Conservation (phyloP, 805 yeast genomes). For the Metschnikowia henanensis region DNA sequence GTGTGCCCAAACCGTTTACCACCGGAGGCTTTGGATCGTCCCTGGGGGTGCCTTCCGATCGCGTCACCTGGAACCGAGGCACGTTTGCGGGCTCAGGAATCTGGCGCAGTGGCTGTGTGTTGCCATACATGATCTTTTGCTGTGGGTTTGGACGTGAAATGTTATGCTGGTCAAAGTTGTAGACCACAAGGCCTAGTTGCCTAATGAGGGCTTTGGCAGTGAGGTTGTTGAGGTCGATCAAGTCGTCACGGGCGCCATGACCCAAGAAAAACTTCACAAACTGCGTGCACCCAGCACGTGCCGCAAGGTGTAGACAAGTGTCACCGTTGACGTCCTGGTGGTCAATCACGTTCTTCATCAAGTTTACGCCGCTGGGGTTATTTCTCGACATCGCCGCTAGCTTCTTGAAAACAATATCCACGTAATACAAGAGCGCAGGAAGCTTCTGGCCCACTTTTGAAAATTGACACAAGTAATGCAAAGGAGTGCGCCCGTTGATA, state of each 20-base stretch:
- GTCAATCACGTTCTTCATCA: constrained; percentile 62
- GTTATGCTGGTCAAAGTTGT: constrained; percentile 13
- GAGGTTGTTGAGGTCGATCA: constrained; percentile 43
- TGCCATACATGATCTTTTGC: no score
- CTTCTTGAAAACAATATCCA: constrained; percentile 73
- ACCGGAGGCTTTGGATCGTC: not conserved
- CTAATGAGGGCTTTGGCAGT: constrained; percentile 43
- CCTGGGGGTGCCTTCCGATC: not conserved
- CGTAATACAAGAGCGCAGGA: constrained; percentile 83
- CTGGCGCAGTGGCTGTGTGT: no score
- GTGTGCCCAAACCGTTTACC: constrained; percentile 15
- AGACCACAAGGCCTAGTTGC: constrained; percentile 36
- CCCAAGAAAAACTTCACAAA: constrained; percentile 80
- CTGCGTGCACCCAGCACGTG: constrained; percentile 62
- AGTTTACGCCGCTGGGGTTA: constrained; percentile 44
- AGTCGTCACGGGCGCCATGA: constrained; percentile 74
- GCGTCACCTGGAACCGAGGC: constrained; percentile 4
- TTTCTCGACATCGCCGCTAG: constrained; percentile 48
- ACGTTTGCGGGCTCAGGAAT: not conserved
- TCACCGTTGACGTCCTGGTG: constrained; percentile 83
- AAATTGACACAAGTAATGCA: constrained; percentile 81
- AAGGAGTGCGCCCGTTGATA: constrained; percentile 66
- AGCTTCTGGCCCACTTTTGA: constrained; percentile 65
- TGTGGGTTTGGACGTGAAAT: not conserved
- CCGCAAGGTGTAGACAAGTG: constrained; percentile 81